Evolutionary conservation across 495 filamentous ascomycete genomes (phyloP).

Genomic region (Astrocystis sublimbata): DNA sequence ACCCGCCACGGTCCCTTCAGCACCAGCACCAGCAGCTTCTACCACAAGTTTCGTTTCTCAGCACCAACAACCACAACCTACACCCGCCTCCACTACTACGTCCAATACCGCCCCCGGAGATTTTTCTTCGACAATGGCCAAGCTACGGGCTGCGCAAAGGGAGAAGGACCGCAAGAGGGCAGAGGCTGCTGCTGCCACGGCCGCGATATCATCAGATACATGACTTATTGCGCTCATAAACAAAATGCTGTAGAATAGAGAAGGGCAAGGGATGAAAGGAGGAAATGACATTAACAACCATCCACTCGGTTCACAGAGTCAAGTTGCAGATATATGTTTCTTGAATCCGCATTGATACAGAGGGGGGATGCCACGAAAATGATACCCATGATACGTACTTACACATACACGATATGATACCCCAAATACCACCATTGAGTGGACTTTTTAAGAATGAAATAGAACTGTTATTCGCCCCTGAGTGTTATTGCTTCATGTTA

Average conservation of each 20-base stretch:
- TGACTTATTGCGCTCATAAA: too few relatives aligned
- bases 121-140: conserved; percentile 42
- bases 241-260: background rate
- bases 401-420: conserved; percentile 5
- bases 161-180: conserved; percentile 33
- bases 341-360: too few relatives aligned
- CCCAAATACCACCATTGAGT: conserved; percentile 2
- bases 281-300: too few relatives aligned
- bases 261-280: background rate
- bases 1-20: background rate
- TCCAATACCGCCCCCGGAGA: conserved; percentile 10
- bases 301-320: too few relatives aligned
- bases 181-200: conserved; percentile 18
- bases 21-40: background rate
- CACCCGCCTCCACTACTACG: conserved; percentile 1
- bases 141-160: conserved; percentile 43
- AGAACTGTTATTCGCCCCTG: too few relatives aligned
- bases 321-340: too few relatives aligned
- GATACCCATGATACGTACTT: conserved; percentile 15
- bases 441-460: too few relatives aligned
- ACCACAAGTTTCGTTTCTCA: background rate
- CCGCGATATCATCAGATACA: background rate
- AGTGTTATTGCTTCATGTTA: too few relatives aligned
- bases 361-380: background rate
- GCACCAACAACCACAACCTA: background rate